Evolutionary conservation across 345 rosid species (phyloP).

Genomic region (Isatis tinctoria): DNA sequence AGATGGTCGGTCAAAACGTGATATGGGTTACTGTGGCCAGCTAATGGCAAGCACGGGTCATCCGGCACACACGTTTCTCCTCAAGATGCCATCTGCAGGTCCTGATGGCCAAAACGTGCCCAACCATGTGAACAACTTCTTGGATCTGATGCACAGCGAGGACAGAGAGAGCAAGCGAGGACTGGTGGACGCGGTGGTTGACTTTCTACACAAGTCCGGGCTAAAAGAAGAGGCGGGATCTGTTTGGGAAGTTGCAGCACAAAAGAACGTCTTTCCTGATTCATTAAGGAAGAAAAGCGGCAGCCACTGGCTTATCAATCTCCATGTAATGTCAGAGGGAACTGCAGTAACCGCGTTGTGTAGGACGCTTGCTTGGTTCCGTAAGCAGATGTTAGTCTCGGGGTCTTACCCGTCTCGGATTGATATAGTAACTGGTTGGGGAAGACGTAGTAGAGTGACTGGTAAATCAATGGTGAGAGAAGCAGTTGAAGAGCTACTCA

Average conservation of each 20-base stretch:
- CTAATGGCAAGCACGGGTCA: conserved; percentile 83
- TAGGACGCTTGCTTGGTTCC: conserved; percentile 90
- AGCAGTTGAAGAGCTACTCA: conserved; percentile 71
- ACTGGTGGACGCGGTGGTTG: conserved; percentile 78
- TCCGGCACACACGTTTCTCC: conserved; percentile 76
- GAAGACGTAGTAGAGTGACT: conserved; percentile 83
- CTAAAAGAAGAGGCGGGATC: conserved; percentile 90
- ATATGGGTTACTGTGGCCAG: conserved; percentile 68
- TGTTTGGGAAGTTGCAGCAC: conserved; percentile 90
- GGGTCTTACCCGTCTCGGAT: conserved; percentile 69
- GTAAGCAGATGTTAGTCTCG: conserved; percentile 58
- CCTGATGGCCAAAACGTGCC: conserved; percentile 90
- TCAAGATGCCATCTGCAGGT: conserved; percentile 72
- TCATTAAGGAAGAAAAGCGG: conserved; percentile 72
- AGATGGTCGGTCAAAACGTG: conserved; percentile 59
- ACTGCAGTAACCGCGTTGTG: conserved; percentile 82
- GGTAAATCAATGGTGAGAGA: conserved; percentile 84
- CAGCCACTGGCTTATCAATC: conserved; percentile 86
- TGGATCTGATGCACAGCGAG: conserved; percentile 90
- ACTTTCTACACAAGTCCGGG: conserved; percentile 90
- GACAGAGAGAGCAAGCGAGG: conserved; percentile 99
- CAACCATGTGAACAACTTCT: conserved; percentile 64
- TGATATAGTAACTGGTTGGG: conserved; percentile 97
- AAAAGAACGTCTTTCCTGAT: conserved; percentile 80
- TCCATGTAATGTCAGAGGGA: conserved; percentile 97